Evolutionary conservation across 2,329 filamentous ascomycete genomes (phyloP), one percentile per base, ranked within the genome.

Genomic region (Pestalotiopsis sp.): DNA sequence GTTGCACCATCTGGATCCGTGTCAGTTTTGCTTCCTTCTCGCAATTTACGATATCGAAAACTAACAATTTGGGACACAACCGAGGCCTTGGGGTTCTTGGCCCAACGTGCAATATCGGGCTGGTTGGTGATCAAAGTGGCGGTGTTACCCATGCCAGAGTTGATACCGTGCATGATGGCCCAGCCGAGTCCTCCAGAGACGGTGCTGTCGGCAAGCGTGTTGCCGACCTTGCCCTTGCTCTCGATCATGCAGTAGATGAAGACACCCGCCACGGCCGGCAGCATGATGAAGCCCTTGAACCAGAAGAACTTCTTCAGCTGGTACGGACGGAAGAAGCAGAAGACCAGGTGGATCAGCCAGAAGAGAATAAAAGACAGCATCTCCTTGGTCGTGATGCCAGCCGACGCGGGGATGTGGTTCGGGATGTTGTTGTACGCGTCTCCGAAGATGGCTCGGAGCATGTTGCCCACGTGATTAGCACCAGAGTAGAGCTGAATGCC

Each of bases 251-350:
- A 65, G 63, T 65, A 65, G 14, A 65, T 65, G 52, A 65, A 65
- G 17, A 66, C 52, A 26, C 52, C 64, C 11, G 56, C 56, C 4
- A 80, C 75, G 4, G 78, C 76, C 4, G 78, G 77, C 10, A 81
- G 68, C 48, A 79, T 78, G 68, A 82, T 77, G 44, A 79, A 73
- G 5, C 75, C 77, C 69, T 83, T 83, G 75, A 83, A 77, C 72
- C 78, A 80, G 75, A 84, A 84, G 73, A 84, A 82, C 64, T 73
- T 75, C n/a, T 76, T 72, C 20, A 84, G 71, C 70, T 83, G 80
- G 70, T 83, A 81, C 11, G 82, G 82, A 14, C 81, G 76, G 68
- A 83, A 78, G 52, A 79, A 76, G 22, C 78, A 78, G 70, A 84
- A 81, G 3, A 81, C 76, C 52, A 81, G 66, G 66, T 81, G 79